Evolutionary conservation across 78 protist species (phyloP).

Genomic region (Polysphondylium violaceum): DNA sequence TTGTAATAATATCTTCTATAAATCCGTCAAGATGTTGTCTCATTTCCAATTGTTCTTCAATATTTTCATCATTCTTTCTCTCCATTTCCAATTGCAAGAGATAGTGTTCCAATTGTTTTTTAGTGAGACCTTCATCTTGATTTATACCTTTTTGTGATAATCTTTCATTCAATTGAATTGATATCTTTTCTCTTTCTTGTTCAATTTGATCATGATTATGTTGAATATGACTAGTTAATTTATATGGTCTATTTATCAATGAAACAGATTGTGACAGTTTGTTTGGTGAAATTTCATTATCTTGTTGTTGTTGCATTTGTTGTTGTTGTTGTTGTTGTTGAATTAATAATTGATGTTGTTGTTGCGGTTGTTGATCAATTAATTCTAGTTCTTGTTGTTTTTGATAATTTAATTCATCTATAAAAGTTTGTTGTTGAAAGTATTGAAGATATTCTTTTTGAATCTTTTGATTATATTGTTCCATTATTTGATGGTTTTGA

Average conservation of each 20-base stretch:
- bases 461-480: no score
- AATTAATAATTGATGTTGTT: no score
- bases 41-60: slow-evolving; percentile 39
- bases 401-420: no score
- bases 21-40: slow-evolving; percentile 18
- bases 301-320: no score
- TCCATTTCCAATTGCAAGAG: slow-evolving; percentile 29
- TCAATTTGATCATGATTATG: slow-evolving; percentile 24
- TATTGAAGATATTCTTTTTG: no score
- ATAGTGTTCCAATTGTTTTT: not conserved
- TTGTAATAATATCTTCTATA: slow-evolving; percentile 20
- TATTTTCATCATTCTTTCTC: slow-evolving; percentile 27
- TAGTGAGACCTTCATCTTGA: slow-evolving; percentile 7
- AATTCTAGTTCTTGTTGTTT: no score
- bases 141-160: slow-evolving; percentile 9
- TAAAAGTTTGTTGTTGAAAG: no score
- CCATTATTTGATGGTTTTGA: no score
- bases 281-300: no score
- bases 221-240: not conserved
- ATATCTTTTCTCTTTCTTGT: not conserved
- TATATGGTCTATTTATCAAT: slow-evolving; percentile 35
- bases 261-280: no score
- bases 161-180: not conserved
- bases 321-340: no score
- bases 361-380: no score